phyloP scores from a whole-genome alignment of 148 eudicot species.

The Vaccinium vitisidaea region DNA sequence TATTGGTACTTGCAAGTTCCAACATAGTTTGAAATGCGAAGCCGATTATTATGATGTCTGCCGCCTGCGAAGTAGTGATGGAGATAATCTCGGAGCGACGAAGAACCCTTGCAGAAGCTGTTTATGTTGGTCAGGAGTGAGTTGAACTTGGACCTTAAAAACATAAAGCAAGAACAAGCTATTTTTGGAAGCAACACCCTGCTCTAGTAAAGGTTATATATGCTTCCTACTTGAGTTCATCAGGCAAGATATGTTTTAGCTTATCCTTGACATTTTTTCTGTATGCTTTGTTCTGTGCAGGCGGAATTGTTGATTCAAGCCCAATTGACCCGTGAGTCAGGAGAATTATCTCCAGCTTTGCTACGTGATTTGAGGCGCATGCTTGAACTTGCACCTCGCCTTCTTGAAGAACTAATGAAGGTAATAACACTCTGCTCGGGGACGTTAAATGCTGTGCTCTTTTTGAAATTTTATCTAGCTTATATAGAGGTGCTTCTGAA shows the following conservation, averaged over 20 bases:
- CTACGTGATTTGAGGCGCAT: conserved; percentile 64
- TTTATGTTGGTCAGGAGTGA: conserved; percentile 81
- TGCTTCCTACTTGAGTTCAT: background rate
- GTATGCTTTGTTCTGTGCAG: conserved; percentile 33
- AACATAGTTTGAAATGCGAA: too few relatives aligned
- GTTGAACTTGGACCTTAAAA: conserved; percentile 80
- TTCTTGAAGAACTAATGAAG: conserved; percentile 87
- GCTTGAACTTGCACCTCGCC: conserved; percentile 79
- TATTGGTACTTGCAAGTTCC: conserved; percentile 2
- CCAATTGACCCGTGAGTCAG: conserved; percentile 68
- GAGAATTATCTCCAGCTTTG: conserved; percentile 57
- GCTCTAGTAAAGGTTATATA: conserved; percentile 71
- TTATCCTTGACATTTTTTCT: background rate
- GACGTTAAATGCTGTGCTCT: conserved; percentile 17
- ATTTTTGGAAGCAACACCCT: conserved; percentile 98
- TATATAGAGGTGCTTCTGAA: conserved; percentile 32
- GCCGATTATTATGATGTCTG: background rate
- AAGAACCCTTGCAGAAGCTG: conserved; percentile 83
- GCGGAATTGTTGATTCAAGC: conserved; percentile 81
- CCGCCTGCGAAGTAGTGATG: background rate
- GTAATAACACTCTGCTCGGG: conserved; percentile 24
- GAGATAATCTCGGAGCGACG: conserved; percentile 48
- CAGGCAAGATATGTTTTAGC: background rate
- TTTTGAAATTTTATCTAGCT: conserved; percentile 27
- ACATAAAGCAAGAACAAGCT: conserved; percentile 86